Percentiles rank a stretch among this genome's conserved stretches.
phyloP scores from a whole-genome alignment of 2,329 filamentous ascomycete species.

The Sphaerulina vaccinii region DNA sequence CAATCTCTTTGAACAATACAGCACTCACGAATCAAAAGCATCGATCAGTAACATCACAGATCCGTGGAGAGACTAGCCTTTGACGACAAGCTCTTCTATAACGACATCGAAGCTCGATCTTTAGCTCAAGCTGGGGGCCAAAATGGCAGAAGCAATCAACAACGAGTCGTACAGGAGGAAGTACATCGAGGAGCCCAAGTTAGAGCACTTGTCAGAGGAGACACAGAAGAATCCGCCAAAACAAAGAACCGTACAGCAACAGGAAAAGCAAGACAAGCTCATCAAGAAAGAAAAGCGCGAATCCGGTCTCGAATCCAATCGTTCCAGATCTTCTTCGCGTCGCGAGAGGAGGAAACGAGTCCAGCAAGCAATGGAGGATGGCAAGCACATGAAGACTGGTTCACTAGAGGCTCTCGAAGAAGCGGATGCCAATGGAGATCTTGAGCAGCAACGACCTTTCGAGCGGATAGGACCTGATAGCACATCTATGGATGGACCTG shows the following conservation, averaged over 20 bases:
- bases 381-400: slow-evolving; percentile 54
- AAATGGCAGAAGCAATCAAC: slow-evolving; percentile 20
- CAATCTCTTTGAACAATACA: not conserved
- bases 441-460: slow-evolving; percentile 51
- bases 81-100: not conserved
- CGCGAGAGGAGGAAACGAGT: slow-evolving; percentile 49
- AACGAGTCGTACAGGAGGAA: slow-evolving; percentile 28
- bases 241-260: slow-evolving; percentile 46
- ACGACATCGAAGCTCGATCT: not conserved
- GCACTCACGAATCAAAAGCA: too few relatives aligned
- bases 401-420: slow-evolving; percentile 52
- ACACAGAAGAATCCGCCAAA: slow-evolving; percentile 29
- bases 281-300: slow-evolving; percentile 35
- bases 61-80: too few relatives aligned
- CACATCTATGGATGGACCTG: slow-evolving; percentile 57
- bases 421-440: slow-evolving; percentile 51
- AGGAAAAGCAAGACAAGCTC: slow-evolving; percentile 47
- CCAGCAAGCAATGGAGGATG: slow-evolving; percentile 45
- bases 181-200: slow-evolving; percentile 30
- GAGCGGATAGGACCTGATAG: slow-evolving; percentile 57
- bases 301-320: slow-evolving; percentile 41
- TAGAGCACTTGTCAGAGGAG: slow-evolving; percentile 27
- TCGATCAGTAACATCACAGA: not conserved
- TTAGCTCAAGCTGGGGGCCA: slow-evolving; percentile 12
- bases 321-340: slow-evolving; percentile 49